Base-by-base conservation (phyloP, 371 early-diverging fungal genomes). In the Amoeboradix gromovi region DNA sequence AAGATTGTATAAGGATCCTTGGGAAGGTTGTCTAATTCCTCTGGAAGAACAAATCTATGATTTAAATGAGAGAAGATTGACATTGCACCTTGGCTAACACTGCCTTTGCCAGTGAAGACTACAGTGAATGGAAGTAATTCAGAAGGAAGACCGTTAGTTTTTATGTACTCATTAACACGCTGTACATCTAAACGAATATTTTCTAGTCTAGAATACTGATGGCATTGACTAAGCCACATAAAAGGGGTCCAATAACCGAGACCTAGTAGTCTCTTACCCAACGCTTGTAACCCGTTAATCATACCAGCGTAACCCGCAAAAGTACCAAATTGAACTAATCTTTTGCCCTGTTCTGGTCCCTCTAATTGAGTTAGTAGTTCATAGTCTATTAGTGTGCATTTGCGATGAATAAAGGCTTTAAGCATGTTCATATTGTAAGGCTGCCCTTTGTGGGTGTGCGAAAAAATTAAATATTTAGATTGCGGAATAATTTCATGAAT, bases 221-320 rank as follows among this genome's bases (percentile, higher is more conserved):
- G 89, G 17, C 91, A 84, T 86, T 87, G 88, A 28, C 83, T 84
- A n/a, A 85, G 79, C 70, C 86, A 87, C 81, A 94, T 79, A 75
- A 95, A 91, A 27, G 96, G 94, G 31, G 88, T 89, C 73, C 87
- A 90, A 75, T 88, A 91, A 0, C 94, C 94, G 22, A 86, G 75
- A 0, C 88, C 90, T 12, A 96, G 83, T 71, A 96, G 78, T 1
- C 91, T 81, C 71, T 87, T 88, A 0, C 94, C 96, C 71, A 96
- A 80, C 16, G 89, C 92, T 69, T 96, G 93, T 30, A 94, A 76
- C 0, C 84, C 81, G 72, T 96, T 92, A 69, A 96, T 83, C 86
- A 92, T 88, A 77, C 92, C 94, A n/a, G 94, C 94, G 71, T 91
- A 90, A 1, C 96, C 96, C 1, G 96, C 96, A 75, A 87, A 89